phyloP scores from a whole-genome alignment of 129 eudicot genomes.

The Artemisia annua region DNA sequence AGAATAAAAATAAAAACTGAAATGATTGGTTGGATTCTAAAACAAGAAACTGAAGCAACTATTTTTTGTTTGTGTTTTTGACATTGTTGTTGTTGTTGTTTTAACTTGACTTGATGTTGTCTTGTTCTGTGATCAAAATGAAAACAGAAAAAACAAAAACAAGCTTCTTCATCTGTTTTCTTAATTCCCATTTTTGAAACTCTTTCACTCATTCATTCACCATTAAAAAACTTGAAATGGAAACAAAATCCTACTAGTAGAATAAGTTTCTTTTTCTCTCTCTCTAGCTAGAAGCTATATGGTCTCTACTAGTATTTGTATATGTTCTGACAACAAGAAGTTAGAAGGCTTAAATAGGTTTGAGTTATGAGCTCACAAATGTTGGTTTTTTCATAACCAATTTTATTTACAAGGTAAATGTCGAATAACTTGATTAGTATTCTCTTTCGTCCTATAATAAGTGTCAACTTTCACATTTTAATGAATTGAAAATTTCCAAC shows the following conservation, averaged over 20 bases:
- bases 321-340: constrained; percentile 46
- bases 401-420: too few species aligned
- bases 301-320: constrained; percentile 40
- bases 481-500: too few species aligned
- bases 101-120: constrained; percentile 34
- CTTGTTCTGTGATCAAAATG: constrained; percentile 43
- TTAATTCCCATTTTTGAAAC: constrained; percentile 44
- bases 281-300: constrained; percentile 29
- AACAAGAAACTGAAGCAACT: constrained; percentile 41
- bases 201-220: constrained; percentile 40
- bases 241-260: constrained; percentile 32
- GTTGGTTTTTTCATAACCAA: too few species aligned
- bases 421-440: too few species aligned
- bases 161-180: constrained; percentile 25
- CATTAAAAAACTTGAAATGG: constrained; percentile 40
- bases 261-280: not conserved
- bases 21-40: constrained; percentile 54
- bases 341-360: constrained; percentile 29
- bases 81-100: constrained; percentile 24
- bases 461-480: too few species aligned
- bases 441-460: too few species aligned
- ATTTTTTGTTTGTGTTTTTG: constrained; percentile 27
- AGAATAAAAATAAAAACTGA: constrained; percentile 56
- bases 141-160: constrained; percentile 32
- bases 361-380: constrained; percentile 21